A percentile compares a stretch with the other conserved stretches of the same genome.
Evolutionary conservation across 169 alveolate species (phyloP).

Genomic region (Plasmodium yoelii): DNA sequence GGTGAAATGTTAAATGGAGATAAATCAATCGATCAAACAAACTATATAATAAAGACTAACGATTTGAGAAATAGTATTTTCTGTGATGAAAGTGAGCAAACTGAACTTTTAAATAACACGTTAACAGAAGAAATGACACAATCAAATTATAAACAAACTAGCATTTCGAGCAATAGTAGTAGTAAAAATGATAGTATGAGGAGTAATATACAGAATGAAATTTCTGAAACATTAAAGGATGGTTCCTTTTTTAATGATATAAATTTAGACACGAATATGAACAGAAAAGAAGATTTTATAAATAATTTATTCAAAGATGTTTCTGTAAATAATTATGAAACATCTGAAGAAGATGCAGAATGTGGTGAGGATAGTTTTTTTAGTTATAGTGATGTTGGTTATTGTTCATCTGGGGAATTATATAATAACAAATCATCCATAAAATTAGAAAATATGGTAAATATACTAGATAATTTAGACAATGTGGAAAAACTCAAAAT

Average conservation of each 20-base stretch:
- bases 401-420: constrained; percentile 15
- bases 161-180: constrained; percentile 7
- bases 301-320: constrained; percentile 24
- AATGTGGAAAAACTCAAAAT: too few relatives aligned
- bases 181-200: constrained; percentile 11
- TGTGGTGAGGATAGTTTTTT: constrained; percentile 69
- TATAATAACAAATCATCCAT: constrained; percentile 7
- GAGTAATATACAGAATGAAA: not conserved
- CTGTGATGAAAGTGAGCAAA: constrained; percentile 2
- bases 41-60: not conserved
- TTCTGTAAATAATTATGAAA: constrained; percentile 22
- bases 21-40: not conserved
- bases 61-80: not conserved
- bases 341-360: constrained; percentile 56
- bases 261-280: not conserved
- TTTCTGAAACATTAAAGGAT: constrained; percentile 21
- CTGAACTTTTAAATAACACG: not conserved
- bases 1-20: not conserved
- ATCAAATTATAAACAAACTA: not conserved
- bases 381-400: constrained; percentile 51
- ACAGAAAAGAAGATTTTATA: constrained; percentile 4
- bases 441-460: constrained; percentile 11
- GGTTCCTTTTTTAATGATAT: not conserved
- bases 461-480: not conserved
- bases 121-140: constrained; percentile 9